A percentile compares a stretch with the other conserved stretches of the same genome.
Evolutionary conservation across 2,329 filamentous ascomycete species (phyloP).

Genomic region (Colletotrichum sp.): DNA sequence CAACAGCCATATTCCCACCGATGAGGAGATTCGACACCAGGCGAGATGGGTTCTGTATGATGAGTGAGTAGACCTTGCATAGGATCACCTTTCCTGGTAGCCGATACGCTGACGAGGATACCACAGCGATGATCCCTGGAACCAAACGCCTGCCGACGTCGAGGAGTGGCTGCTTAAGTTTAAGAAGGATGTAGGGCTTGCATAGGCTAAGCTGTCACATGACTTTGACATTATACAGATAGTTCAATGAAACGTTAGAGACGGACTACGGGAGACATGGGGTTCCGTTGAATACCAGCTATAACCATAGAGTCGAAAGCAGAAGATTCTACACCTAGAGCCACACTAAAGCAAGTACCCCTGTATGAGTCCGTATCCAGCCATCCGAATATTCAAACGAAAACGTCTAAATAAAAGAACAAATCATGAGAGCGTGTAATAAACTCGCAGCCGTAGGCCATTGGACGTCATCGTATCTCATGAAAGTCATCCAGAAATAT

Average conservation of each 20-base stretch:
- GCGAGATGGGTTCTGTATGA: conserved; percentile 35
- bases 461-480: background rate
- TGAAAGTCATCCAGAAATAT: background rate
- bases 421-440: background rate
- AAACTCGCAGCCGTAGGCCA: background rate
- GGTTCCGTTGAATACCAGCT: background rate
- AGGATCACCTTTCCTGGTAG: background rate
- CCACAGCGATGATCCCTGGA: conserved; percentile 18
- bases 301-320: background rate
- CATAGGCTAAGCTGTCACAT: background rate
- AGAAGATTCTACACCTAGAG: background rate
- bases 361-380: background rate
- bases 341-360: background rate
- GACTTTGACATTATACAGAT: background rate
- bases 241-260: background rate
- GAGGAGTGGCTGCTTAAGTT: conserved; percentile 11
- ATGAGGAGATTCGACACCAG: conserved; percentile 37
- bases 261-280: background rate
- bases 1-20: conserved; percentile 33
- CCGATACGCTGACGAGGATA: background rate
- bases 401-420: background rate
- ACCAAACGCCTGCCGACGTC: conserved; percentile 18
- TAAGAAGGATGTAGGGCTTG: conserved; percentile 4
- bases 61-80: conserved; percentile 23
- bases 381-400: background rate